Evolutionary conservation across 2,329 filamentous ascomycete genomes (phyloP), one percentile per base, ranked within the genome.

Genomic region (Diaporthe humulicola): DNA sequence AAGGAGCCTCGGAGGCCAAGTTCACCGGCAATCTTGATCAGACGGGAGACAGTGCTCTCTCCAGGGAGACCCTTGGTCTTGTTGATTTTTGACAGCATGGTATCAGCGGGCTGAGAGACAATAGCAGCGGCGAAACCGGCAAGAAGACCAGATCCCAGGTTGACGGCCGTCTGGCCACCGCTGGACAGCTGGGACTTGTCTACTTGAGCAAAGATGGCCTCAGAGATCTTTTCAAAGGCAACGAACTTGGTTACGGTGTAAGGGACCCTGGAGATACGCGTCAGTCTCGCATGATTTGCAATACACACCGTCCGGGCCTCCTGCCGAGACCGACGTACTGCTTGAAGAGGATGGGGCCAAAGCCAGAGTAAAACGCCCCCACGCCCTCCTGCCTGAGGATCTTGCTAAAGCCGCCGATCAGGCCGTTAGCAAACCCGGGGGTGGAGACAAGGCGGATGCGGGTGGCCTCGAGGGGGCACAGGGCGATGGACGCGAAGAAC

Each of bases 361-460:
- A 97, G 82, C 95, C 95, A 82, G 93, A 94, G 89, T 97, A 97
- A 90, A 97, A 96, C 82, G 93, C 94, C 83, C 93, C 93, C 77
- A 96, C 38, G 89, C 95, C 95, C 90, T 97, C 95, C 79, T 89
- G 92, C 88, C 91, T 94, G 79, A 93, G 83, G 86, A 97, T 97
- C 91, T 96, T 97, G 86, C 86, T 83, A 87, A 97, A 95, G 80
- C 95, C 95, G 82, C 90, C 89, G 79, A 96, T 81, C 73, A 97
- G 91, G 83, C 95, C 95, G 83, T 86, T 92, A 84, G 95, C 95
- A 84, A 96, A 97, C 81, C 91, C 94, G 78, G 95, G 95, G 87
- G 97, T 91, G 76, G 94, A 96, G 79, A 97, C 95, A 83, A 97
- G 93, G 90, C 95, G 95, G 84, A 97, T 97, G 91, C 95, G 94